These are phyloP conservation scores for Pyricularia pennisetigena DNA, from an alignment of 2,329 filamentous ascomycete species.

Conservation along the genomic window DNA sequence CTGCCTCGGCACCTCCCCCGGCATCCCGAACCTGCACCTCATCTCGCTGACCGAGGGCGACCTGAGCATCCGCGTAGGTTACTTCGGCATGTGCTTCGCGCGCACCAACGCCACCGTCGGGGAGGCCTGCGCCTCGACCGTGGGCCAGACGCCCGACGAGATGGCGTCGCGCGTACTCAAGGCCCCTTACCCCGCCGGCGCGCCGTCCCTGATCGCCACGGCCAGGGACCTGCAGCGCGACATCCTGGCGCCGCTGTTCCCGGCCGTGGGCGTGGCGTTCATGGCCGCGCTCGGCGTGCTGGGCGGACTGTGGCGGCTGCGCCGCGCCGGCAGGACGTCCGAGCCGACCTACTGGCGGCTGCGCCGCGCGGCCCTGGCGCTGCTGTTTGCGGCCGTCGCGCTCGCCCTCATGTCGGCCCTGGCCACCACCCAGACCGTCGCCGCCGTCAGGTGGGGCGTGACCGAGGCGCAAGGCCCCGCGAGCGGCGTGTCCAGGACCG, in stretches of 20 bases:
- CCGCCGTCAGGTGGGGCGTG: background rate
- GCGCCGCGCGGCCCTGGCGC: background rate
- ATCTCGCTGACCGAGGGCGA: conserved; percentile 1
- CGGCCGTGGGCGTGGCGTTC: conserved; percentile 3
- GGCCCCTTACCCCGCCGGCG: background rate
- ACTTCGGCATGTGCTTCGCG: conserved; percentile 4
- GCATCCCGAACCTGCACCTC: conserved; percentile 1
- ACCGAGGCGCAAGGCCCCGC: background rate
- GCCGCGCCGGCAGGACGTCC: background rate
- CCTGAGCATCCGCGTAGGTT: background rate
- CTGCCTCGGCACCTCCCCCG: background rate
- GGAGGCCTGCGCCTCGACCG: background rate
- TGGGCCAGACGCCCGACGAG: background rate
- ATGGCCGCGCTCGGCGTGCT: background rate
- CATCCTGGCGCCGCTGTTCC: conserved; percentile 1
- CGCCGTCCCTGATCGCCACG: background rate
- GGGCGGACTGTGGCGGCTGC: conserved; percentile 2
- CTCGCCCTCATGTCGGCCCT: background rate
- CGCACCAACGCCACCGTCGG: background rate
- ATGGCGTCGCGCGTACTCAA: background rate
- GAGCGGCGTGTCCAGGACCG: background rate
- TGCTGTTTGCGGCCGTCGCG: background rate
- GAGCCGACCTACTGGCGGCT: background rate
- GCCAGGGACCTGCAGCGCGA: background rate
- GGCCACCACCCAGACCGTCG: background rate